phyloP scores from a whole-genome alignment of 163 green algal species.

The Dunaliella salina region DNA sequence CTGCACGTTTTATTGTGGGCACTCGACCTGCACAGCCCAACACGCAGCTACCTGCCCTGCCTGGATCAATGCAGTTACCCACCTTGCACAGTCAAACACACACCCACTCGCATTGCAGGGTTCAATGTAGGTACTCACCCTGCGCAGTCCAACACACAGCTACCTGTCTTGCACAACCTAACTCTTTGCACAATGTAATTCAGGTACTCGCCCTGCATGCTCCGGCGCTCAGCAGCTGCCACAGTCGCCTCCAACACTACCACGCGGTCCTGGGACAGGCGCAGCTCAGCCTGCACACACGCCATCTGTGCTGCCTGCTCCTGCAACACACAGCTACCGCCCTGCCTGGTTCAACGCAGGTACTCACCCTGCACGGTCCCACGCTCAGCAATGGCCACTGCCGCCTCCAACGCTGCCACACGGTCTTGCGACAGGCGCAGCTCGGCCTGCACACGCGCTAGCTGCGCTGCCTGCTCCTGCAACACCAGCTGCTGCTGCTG shows the following conservation, averaged over 20 bases:
- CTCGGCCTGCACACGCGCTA: constrained; percentile 8
- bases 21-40: too few species aligned
- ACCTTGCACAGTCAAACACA: too few species aligned
- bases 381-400: not conserved
- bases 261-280: constrained; percentile 1
- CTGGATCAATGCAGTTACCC: too few species aligned
- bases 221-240: not conserved
- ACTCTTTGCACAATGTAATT: too few species aligned
- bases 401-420: constrained; percentile 5
- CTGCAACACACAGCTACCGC: not conserved
- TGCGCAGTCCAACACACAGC: too few species aligned
- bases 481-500: not conserved
- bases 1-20: too few species aligned
- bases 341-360: not conserved
- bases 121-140: too few species aligned
- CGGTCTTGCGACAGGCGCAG: constrained; percentile 2
- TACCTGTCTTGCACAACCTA: too few species aligned
- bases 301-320: constrained; percentile 16
- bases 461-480: constrained; percentile 12
- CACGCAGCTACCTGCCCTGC: too few species aligned
- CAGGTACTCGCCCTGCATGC: too few species aligned
- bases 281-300: not conserved
- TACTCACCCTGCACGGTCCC: not conserved
- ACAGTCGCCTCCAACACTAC: not conserved
- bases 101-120: too few species aligned